phyloP scores from a whole-genome alignment of 2,329 filamentous ascomycete genomes.

The Zasmidium angulare region DNA sequence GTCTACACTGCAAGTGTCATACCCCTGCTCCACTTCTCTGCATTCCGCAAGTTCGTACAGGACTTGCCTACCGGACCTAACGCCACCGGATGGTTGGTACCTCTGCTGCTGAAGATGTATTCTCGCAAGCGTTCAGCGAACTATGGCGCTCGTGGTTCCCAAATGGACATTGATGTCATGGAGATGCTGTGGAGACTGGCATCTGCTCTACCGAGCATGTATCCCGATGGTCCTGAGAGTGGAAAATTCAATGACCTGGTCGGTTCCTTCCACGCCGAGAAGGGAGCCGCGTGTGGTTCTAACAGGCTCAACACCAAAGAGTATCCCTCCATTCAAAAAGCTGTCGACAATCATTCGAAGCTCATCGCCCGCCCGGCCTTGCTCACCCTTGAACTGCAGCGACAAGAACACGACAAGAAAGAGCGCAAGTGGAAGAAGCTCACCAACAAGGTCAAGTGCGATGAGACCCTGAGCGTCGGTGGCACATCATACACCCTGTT shows the following conservation, averaged over 20 bases:
- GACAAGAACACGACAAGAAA: conserved; percentile 56
- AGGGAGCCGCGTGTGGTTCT: conserved; percentile 21
- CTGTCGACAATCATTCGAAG: conserved; percentile 35
- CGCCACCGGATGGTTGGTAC: conserved; percentile 19
- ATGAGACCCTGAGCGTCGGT: conserved; percentile 54
- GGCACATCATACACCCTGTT: conserved; percentile 56
- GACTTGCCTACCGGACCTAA: conserved; percentile 29
- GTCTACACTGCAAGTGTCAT: conserved; percentile 53
- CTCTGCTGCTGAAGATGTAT: conserved; percentile 30
- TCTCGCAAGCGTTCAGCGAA: conserved; percentile 21
- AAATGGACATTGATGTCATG: conserved; percentile 23
- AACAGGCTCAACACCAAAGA: conserved; percentile 31
- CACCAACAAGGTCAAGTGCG: conserved; percentile 55
- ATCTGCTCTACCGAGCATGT: conserved; percentile 14
- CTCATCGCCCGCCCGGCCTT: conserved; percentile 33
- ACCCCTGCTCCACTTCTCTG: conserved; percentile 59
- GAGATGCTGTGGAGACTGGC: conserved; percentile 23
- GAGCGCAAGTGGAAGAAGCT: conserved; percentile 59
- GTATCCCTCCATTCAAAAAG: conserved; percentile 42
- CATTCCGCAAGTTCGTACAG: conserved; percentile 59
- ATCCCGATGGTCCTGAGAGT: conserved; percentile 8
- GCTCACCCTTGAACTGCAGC: conserved; percentile 53
- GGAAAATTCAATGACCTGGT: conserved; percentile 25
- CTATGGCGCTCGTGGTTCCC: conserved; percentile 13
- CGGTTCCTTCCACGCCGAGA: conserved; percentile 22